Evolutionary conservation across 495 filamentous ascomycete species (phyloP).

Genomic region (Amphirosellinia nigrospora): DNA sequence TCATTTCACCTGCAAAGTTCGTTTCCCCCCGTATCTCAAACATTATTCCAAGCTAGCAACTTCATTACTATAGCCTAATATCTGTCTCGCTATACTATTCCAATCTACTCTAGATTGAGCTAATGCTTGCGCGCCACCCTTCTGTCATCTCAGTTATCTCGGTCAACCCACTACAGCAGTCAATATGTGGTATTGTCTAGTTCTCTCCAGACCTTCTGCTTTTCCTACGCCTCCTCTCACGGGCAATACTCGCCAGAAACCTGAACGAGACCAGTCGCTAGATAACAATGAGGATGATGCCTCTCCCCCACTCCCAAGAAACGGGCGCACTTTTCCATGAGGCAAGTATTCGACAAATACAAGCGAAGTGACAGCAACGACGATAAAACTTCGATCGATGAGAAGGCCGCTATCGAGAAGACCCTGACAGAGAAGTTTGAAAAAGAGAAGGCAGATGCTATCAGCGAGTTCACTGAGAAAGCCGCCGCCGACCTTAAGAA

Average conservation of each 20-base stretch:
- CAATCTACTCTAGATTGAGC: neutral
- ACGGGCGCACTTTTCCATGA: constrained; percentile 28
- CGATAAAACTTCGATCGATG: constrained; percentile 42
- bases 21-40: neutral
- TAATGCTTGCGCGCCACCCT: neutral
- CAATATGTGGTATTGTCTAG: constrained; percentile 17
- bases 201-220: neutral
- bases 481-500: constrained; percentile 62
- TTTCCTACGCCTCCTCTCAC: constrained; percentile 19
- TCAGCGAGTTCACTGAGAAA: constrained; percentile 59
- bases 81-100: neutral
- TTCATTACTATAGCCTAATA: neutral
- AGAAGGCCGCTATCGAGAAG: constrained; percentile 77
- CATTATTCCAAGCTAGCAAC: neutral
- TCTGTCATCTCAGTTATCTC: neutral
- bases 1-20: neutral
- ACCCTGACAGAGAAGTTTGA: constrained; percentile 72
- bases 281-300: constrained; percentile 28
- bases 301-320: constrained; percentile 27
- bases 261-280: neutral
- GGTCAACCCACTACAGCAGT: neutral
- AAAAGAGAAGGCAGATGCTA: constrained; percentile 68
- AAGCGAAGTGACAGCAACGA: constrained; percentile 19
- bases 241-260: constrained; percentile 7
- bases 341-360: constrained; percentile 31